Evolutionary conservation across 176 grass and related monocot species (phyloP), one percentile per base, ranked within the genome.

Genomic region (Dendrocalamus sinicus): DNA sequence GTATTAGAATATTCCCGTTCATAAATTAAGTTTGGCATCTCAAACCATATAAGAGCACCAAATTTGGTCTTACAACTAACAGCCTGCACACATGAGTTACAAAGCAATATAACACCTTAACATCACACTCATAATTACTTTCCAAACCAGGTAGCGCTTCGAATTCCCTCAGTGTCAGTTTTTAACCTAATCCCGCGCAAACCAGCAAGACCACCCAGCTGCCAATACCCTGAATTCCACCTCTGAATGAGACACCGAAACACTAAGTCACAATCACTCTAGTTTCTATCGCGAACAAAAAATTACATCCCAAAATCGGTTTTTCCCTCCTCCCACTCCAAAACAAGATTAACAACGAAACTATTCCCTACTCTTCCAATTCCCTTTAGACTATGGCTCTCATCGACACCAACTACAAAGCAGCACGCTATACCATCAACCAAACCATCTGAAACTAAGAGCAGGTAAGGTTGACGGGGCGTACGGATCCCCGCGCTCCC

Each of bases 401-500:
- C 39, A 11, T 17, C 24, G 22, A 26, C 24, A 75, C 1, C 44
- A 67, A 22, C 73, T 68, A 68, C 26, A 53, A 84, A 76, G 44
- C 9, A 81, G 46, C 1, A 84, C 1, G 44, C n/a, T 53, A 32
- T 8, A 71, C 17, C 71, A 62, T 69, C 16, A 23, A 70, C 15
- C 6, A 32, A 52, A 76, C 24, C 22, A 86, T 75, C 40, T 70
- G 17, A 61, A 61, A 62, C 7, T 51, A 41, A 84, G 41, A 86
- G 68, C 22, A 45, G 61, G 17, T 84, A 1, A 54, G 73, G 78
- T 48, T 52, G 14, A 32, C 53, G 16, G 63, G 12, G 67, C 89
- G 3, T 99, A 99, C 96, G 96, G 48, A 99, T 92, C 80, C 96
- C 96, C 16, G 94, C 94, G 79, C 81, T 86, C 62, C 89, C 96